phyloP scores from a whole-genome alignment of 2,329 filamentous ascomycete genomes.

The Paracoccidioides lutzii region DNA sequence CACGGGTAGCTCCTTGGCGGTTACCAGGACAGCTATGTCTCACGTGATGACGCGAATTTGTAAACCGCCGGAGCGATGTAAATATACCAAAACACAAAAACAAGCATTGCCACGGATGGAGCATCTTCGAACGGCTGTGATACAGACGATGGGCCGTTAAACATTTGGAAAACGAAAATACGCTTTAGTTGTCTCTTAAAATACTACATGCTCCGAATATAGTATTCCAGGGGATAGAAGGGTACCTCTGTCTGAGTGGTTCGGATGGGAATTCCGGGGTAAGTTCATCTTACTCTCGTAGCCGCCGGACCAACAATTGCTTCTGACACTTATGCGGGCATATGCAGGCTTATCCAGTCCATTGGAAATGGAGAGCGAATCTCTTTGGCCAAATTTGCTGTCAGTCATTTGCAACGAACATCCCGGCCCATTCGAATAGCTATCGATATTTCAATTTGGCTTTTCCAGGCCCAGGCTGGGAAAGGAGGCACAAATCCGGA shows the following conservation, averaged over 20 bases:
- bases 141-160: neutral
- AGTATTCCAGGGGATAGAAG: neutral
- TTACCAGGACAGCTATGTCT: too few species aligned
- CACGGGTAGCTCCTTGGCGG: too few species aligned
- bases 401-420: conserved; percentile 59
- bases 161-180: neutral
- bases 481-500: conserved; percentile 82
- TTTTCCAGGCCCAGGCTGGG: conserved; percentile 81
- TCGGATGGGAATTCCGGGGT: conserved; percentile 36
- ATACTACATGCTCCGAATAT: neutral
- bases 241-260: neutral
- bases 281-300: conserved; percentile 11
- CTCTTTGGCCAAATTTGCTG: conserved; percentile 68
- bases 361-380: conserved; percentile 69
- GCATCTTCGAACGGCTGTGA: neutral
- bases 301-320: neutral
- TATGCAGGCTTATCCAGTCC: conserved; percentile 68
- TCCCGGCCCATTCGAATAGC: conserved; percentile 69
- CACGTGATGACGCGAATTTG: too few species aligned
- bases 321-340: conserved; percentile 8
- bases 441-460: conserved; percentile 93
- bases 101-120: too few species aligned
- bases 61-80: too few species aligned
- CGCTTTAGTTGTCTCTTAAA: neutral
- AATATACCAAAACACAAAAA: too few species aligned